Evolutionary conservation across 1,139 yeast species (phyloP).

Genomic region (Taphrina pruni): DNA sequence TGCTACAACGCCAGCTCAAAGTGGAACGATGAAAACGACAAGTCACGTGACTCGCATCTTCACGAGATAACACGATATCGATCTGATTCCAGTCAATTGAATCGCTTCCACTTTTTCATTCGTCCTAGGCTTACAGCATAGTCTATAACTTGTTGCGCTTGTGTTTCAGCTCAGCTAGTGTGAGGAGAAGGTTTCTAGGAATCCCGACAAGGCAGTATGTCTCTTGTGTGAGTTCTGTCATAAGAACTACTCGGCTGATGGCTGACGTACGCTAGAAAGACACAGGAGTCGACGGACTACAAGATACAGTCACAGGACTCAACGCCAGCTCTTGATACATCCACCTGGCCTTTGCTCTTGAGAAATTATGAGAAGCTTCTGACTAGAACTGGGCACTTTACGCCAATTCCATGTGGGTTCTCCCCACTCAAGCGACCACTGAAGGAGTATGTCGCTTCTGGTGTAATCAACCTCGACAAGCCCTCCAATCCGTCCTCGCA

Average conservation of each 20-base stretch:
- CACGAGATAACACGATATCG: not conserved
- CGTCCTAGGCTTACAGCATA: not conserved
- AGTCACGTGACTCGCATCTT: not conserved
- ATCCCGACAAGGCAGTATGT: conserved; percentile 5
- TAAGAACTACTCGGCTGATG: not conserved
- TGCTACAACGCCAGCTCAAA: not conserved
- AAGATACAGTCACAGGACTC: conserved; percentile 88
- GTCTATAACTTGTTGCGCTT: not conserved
- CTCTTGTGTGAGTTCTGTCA: conserved; percentile 2
- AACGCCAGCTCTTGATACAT: conserved; percentile 77
- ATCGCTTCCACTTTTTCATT: conserved; percentile 3
- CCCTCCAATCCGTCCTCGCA: conserved; percentile 93
- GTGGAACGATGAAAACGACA: not conserved
- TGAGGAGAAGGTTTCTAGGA: not conserved
- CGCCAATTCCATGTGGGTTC: conserved; percentile 64
- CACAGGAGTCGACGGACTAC: conserved; percentile 49
- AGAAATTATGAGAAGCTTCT: conserved; percentile 92
- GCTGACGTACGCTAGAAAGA: conserved; percentile 12
- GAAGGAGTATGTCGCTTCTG: conserved; percentile 85
- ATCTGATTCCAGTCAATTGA: not conserved
- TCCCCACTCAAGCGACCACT: conserved; percentile 94
- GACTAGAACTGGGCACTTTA: conserved; percentile 68
- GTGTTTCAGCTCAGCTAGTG: too few relatives aligned
- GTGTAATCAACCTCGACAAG: conserved; percentile 95
- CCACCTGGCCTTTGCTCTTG: conserved; percentile 92